Conservation (phyloP, 1,139 yeast species). For the Magnusiomyces tetraspermus region DNA sequence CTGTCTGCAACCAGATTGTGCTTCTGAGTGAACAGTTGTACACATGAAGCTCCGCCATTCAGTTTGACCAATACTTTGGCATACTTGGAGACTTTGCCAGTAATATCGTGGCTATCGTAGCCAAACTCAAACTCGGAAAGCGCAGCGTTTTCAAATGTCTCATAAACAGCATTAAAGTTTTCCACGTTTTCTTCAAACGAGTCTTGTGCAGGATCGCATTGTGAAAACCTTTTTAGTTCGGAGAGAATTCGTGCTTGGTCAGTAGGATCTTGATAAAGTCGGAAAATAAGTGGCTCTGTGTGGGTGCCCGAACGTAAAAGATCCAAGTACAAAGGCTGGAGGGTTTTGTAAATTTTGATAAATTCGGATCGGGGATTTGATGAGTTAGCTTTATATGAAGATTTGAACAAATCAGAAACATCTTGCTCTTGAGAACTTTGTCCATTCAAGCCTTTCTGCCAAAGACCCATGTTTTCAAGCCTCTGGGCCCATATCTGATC, state of each 20-base stretch:
- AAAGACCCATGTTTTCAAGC: constrained; percentile 42
- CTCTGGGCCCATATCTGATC: constrained; percentile 44
- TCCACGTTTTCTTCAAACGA: constrained; percentile 35
- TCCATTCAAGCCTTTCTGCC: constrained; percentile 26
- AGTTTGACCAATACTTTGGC: constrained; percentile 32
- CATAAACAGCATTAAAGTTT: constrained; percentile 50
- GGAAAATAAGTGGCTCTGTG: constrained; percentile 23
- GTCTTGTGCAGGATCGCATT: constrained; percentile 35
- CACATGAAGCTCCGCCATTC: constrained; percentile 37
- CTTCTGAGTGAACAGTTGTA: constrained; percentile 41
- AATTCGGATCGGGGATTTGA: constrained; percentile 19
- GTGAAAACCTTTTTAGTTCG: constrained; percentile 29
- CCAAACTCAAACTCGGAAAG: constrained; percentile 57
- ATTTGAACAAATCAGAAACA: background rate
- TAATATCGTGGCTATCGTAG: constrained; percentile 43
- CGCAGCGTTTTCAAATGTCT: constrained; percentile 65
- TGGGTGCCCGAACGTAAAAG: constrained; percentile 19
- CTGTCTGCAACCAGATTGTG: constrained; percentile 32
- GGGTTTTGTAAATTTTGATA: constrained; percentile 18
- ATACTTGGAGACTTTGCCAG: constrained; percentile 32
- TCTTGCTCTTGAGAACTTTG: background rate
- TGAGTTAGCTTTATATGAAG: background rate
- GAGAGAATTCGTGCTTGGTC: constrained; percentile 28
- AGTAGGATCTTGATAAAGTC: constrained; percentile 21
- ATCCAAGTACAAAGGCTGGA: constrained; percentile 26